Percentiles rank a stretch among this genome's conserved stretches.
Evolutionary conservation across 2,329 filamentous ascomycete species (phyloP).

Genomic region (Zasmidium cellare): DNA sequence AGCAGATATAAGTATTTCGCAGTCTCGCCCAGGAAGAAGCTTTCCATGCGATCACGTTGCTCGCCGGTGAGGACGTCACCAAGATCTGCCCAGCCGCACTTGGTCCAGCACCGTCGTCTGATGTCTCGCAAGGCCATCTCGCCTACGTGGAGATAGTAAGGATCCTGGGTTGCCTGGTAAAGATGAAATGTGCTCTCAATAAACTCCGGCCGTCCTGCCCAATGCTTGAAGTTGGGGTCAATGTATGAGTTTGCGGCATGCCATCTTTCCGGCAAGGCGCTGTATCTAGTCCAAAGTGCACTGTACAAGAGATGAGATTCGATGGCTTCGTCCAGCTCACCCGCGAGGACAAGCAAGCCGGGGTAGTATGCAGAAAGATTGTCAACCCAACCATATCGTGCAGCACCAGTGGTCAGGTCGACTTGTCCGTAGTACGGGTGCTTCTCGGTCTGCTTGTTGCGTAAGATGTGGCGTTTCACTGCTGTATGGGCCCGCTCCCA

Average conservation of each 20-base stretch:
- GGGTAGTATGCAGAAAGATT: constrained; percentile 95
- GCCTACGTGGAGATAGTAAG: constrained; percentile 93
- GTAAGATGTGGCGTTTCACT: constrained; percentile 89
- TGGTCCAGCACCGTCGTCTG: constrained; percentile 80
- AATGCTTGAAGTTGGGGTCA: constrained; percentile 87
- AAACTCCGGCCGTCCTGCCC: constrained; percentile 93
- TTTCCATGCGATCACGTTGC: constrained; percentile 94
- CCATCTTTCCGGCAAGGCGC: constrained; percentile 93
- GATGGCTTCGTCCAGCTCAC: constrained; percentile 86
- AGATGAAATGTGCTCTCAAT: constrained; percentile 96
- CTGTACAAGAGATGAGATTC: constrained; percentile 88
- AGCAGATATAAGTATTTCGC: constrained; percentile 93
- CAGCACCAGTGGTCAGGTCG: constrained; percentile 82
- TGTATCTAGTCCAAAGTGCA: constrained; percentile 90
- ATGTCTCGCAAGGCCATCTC: constrained; percentile 95
- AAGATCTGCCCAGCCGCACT: constrained; percentile 90
- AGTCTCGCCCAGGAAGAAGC: constrained; percentile 96
- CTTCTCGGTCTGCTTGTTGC: constrained; percentile 64
- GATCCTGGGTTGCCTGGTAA: constrained; percentile 90
- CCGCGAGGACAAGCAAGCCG: constrained; percentile 79
- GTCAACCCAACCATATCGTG: constrained; percentile 91
- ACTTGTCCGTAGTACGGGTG: constrained; percentile 93
- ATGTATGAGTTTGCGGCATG: constrained; percentile 66
- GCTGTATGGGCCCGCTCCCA: constrained; percentile 86
- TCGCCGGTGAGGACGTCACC: constrained; percentile 65